Evolutionary conservation across 495 filamentous ascomycete species (phyloP).

Genomic region (Staphylotrichum longicolle): DNA sequence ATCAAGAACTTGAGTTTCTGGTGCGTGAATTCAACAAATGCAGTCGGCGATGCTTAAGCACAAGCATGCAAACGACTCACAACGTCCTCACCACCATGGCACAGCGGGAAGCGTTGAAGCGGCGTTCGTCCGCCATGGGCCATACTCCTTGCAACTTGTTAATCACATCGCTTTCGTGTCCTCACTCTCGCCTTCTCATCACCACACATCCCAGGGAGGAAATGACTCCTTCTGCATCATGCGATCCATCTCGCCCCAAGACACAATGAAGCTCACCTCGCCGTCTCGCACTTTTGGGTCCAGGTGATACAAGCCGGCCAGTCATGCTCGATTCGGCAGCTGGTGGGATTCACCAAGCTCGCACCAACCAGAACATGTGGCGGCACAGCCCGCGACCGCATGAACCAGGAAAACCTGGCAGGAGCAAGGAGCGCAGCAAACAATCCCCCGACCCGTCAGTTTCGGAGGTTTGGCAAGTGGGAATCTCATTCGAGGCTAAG

Average conservation of each 20-base stretch:
- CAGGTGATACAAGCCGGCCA: slow-evolving; percentile 3
- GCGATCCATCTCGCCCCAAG: slow-evolving; percentile 1
- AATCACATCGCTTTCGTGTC: no score
- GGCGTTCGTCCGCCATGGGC: no score
- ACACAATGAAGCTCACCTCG: neutral
- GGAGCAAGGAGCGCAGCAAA: neutral
- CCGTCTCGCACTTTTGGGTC: no score
- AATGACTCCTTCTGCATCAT: slow-evolving; percentile 14
- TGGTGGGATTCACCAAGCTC: neutral
- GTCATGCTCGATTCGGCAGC: slow-evolving; percentile 16
- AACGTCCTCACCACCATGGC: no score
- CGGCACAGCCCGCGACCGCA: neutral
- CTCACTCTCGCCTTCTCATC: no score
- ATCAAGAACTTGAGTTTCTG: no score
- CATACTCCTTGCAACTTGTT: no score
- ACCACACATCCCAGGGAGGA: neutral
- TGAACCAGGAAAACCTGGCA: neutral
- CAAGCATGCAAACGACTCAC: no score
- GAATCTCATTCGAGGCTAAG: neutral
- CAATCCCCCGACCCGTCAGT: neutral
- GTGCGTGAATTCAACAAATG: no score
- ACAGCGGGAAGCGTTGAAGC: no score
- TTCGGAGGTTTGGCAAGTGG: slow-evolving; percentile 7
- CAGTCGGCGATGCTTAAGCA: no score
- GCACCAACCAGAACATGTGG: neutral